These are phyloP conservation scores for Climacium dendroides DNA, from an alignment of 225 moss, liverwort and hornwort species.

Conservation along the genomic window DNA sequence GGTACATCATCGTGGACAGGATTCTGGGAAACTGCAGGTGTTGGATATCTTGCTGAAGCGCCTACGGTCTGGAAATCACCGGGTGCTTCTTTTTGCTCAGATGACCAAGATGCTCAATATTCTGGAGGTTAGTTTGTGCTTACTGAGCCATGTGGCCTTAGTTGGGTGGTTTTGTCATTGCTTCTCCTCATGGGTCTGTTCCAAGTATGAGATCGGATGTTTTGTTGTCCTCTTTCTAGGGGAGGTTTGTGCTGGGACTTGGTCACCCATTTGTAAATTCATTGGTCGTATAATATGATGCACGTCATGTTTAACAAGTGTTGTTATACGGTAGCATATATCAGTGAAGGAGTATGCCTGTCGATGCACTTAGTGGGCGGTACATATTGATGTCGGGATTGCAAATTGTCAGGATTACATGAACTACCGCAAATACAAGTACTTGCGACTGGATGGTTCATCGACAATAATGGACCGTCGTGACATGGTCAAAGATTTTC, in stretches of 20 bases:
- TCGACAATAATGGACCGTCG: conserved; percentile 94
- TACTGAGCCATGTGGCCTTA: not conserved
- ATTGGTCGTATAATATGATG: not conserved
- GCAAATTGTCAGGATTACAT: conserved; percentile 62
- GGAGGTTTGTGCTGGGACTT: not conserved
- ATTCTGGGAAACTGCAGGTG: conserved; percentile 77
- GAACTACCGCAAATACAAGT: conserved; percentile 90
- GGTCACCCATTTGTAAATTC: not conserved
- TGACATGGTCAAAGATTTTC: conserved; percentile 95
- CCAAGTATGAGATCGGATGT: not conserved
- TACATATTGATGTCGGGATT: not conserved
- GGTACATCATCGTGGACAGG: conserved; percentile 10
- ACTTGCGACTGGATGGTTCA: conserved; percentile 80
- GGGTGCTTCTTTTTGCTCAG: conserved; percentile 82
- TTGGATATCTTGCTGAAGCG: conserved; percentile 76
- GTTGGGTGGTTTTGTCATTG: not conserved
- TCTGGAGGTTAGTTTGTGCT: conserved; percentile 43
- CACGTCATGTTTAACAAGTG: not conserved
- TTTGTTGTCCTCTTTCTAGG: not conserved
- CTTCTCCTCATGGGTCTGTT: not conserved
- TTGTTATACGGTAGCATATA: not conserved
- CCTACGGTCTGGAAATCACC: conserved; percentile 62
- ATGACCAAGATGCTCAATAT: conserved; percentile 97
- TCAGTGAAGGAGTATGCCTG: not conserved
- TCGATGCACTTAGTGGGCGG: not conserved